A percentile compares a stretch with the other conserved stretches of the same genome.
phyloP scores from a whole-genome alignment of 2,329 filamentous ascomycete genomes.

The Allantophomopsis lycopodina region DNA sequence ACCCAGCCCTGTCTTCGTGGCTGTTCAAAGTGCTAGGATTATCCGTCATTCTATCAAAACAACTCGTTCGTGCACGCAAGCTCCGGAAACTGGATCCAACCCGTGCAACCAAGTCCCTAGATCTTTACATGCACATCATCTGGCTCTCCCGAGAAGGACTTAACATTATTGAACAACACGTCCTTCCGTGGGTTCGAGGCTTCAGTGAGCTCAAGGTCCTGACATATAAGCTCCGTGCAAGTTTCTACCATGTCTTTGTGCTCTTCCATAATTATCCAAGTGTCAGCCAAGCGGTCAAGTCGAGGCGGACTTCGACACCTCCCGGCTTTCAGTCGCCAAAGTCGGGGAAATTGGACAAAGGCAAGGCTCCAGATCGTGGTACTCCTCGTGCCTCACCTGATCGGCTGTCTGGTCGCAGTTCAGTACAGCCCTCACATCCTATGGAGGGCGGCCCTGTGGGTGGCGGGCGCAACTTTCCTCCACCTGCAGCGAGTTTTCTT shows the following conservation, averaged over 20 bases:
- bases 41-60: conserved; percentile 74
- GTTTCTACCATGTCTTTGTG: conserved; percentile 93
- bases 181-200: conserved; percentile 70
- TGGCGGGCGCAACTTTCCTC: conserved; percentile 8
- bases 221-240: conserved; percentile 81
- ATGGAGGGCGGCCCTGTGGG: conserved; percentile 30
- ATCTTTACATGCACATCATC: conserved; percentile 81
- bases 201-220: conserved; percentile 79
- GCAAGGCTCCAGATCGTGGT: conserved; percentile 12
- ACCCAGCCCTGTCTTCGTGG: conserved; percentile 65
- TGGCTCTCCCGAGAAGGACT: conserved; percentile 92
- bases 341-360: conserved; percentile 14
- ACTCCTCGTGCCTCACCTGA: conserved; percentile 5
- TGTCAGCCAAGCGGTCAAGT: conserved; percentile 25
- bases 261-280: conserved; percentile 87
- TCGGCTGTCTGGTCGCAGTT: conserved; percentile 12
- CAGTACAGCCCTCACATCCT: conserved; percentile 17
- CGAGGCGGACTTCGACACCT: conserved; percentile 23
- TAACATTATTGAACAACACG: conserved; percentile 73
- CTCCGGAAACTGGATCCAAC: conserved; percentile 69
- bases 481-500: conserved; percentile 54
- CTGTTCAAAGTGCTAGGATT: conserved; percentile 87
- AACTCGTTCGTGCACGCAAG: conserved; percentile 71
- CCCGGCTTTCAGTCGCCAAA: conserved; percentile 17
- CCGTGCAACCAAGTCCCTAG: conserved; percentile 64